Conservation (phyloP, 1,284 basidiomycete genomes). For the Cystobasidium sp. region DNA sequence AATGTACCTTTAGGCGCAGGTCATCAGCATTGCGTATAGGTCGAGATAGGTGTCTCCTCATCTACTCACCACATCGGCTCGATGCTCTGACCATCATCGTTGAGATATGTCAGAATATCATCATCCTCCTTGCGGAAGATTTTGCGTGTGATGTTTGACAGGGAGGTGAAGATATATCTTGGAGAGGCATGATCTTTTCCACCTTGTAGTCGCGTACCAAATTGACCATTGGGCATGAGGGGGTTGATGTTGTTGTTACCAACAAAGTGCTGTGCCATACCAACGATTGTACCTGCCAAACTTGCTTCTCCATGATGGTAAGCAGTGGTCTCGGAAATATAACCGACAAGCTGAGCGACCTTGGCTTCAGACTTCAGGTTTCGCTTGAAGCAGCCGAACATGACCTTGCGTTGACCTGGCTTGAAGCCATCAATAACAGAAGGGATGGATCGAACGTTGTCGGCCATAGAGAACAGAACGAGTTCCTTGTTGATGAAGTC, state of each 20-base stretch:
- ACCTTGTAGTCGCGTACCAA: constrained; percentile 82
- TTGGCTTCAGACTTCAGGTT: constrained; percentile 93
- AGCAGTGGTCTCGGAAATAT: constrained; percentile 88
- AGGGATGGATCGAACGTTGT: constrained; percentile 94
- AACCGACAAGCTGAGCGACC: constrained; percentile 94
- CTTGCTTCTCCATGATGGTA: constrained; percentile 96
- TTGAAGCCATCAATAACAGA: constrained; percentile 93
- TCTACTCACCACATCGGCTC: constrained; percentile 77
- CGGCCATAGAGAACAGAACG: constrained; percentile 99
- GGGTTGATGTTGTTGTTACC: constrained; percentile 97
- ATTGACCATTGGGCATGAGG: constrained; percentile 89
- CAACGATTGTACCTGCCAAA: constrained; percentile 87
- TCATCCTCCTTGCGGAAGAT: constrained; percentile 87
- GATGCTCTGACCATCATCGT: constrained; percentile 84
- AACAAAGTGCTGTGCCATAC: constrained; percentile 90
- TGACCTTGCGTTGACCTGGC: constrained; percentile 97
- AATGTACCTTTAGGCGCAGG: constrained; percentile 66
- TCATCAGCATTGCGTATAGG: neutral
- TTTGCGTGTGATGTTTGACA: constrained; percentile 75
- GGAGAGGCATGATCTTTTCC: constrained; percentile 96
- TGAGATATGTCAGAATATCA: constrained; percentile 77
- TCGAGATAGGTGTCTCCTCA: neutral
- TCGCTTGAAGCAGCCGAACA: constrained; percentile 93
- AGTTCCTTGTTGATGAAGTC: constrained; percentile 99
- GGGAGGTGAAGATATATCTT: constrained; percentile 93